Evolutionary conservation across 768 basidiomycete genomes (phyloP).

Genomic region (Phylloporus sp.): DNA sequence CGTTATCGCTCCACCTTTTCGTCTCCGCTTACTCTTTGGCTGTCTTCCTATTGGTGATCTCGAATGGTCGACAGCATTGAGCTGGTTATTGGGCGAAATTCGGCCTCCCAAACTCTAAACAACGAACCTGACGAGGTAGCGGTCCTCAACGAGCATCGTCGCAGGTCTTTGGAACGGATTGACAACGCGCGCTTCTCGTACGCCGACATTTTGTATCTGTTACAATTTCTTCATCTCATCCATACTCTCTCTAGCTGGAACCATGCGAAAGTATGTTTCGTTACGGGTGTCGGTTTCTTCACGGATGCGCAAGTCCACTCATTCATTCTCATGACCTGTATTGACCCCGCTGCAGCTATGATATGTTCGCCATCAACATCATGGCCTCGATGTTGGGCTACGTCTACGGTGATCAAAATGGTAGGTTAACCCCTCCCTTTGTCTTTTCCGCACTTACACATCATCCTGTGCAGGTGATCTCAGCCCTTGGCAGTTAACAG

Average conservation of each 20-base stretch:
- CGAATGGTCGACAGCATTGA: constrained; percentile 11
- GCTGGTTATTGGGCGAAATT: not conserved
- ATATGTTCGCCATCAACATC: constrained; percentile 87
- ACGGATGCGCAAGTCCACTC: constrained; percentile 62
- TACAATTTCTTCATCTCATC: not conserved
- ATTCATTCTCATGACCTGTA: not conserved
- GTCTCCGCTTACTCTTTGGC: not conserved
- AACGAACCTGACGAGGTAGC: constrained; percentile 1
- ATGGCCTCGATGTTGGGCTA: constrained; percentile 81
- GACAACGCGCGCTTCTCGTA: constrained; percentile 85
- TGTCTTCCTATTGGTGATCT: not conserved
- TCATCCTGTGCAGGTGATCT: constrained; percentile 26
- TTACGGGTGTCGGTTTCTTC: constrained; percentile 83
- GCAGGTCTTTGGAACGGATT: constrained; percentile 74
- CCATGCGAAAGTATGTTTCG: constrained; percentile 70
- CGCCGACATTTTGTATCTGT: constrained; percentile 22
- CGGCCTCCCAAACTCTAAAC: not conserved
- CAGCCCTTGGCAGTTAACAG: constrained; percentile 62
- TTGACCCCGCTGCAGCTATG: constrained; percentile 43
- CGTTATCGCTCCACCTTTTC: not conserved
- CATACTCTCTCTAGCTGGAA: constrained; percentile 54
- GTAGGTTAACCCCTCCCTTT: not conserved
- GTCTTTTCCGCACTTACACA: not conserved
- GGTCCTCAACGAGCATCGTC: constrained; percentile 62
- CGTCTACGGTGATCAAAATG: constrained; percentile 52